Percentiles rank a stretch among this genome's conserved stretches.
phyloP scores from a whole-genome alignment of 2,329 filamentous ascomycete species.

The Trichoderma arundinaceum region DNA sequence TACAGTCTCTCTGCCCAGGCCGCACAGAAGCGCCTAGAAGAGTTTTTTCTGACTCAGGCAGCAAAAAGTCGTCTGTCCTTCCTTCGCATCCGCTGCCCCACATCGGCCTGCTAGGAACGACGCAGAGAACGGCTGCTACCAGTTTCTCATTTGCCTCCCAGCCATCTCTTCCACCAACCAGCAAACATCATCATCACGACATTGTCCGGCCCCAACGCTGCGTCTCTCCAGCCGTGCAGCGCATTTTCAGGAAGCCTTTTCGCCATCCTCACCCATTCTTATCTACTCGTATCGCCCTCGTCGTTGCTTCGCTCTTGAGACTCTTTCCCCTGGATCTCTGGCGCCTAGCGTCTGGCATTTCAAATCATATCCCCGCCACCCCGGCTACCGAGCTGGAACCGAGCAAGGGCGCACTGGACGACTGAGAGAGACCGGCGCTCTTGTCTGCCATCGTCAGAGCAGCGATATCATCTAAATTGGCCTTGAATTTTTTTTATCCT shows the following conservation, averaged over 20 bases:
- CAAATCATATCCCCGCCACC: conserved; percentile 30
- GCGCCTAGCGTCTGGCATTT: conserved; percentile 27
- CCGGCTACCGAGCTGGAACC: conserved; percentile 17
- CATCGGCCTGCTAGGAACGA: conserved; percentile 8
- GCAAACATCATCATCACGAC: conserved; percentile 30
- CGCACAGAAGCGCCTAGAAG: conserved; percentile 40
- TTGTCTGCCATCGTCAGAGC: conserved; percentile 2
- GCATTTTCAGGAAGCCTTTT: background rate
- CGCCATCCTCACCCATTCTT: background rate
- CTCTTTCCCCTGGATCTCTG: conserved; percentile 8
- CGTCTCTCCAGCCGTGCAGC: conserved; percentile 9
- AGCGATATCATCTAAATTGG: conserved; percentile 6
- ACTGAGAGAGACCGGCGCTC: background rate
- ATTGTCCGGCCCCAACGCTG: conserved; percentile 1
- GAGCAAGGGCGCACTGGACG: conserved; percentile 5
- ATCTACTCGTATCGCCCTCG: conserved; percentile 8
- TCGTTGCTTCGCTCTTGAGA: background rate
- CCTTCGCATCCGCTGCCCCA: conserved; percentile 28
- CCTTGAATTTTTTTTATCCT: background rate
- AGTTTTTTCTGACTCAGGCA: conserved; percentile 46
- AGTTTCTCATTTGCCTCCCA: conserved; percentile 29
- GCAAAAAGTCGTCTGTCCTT: conserved; percentile 30
- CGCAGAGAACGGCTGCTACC: conserved; percentile 6
- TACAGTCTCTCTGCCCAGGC: conserved; percentile 6
- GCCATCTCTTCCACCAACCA: conserved; percentile 24